These are phyloP conservation scores for Candida suzukii DNA, from an alignment of 805 yeast genomes.

Conservation along the genomic window DNA sequence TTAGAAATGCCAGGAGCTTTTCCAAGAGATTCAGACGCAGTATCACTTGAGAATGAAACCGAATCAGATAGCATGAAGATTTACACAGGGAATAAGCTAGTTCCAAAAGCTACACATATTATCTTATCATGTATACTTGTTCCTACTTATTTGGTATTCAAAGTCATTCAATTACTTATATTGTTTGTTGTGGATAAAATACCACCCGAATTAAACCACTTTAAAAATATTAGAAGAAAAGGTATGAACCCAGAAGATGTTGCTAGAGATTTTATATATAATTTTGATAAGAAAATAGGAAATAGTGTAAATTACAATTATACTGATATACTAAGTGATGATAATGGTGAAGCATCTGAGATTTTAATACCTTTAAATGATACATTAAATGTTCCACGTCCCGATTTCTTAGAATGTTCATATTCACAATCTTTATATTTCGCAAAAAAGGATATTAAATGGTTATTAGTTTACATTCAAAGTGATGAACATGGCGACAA, in stretches of 20 bases:
- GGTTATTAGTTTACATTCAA: conserved; percentile 67
- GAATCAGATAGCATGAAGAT: too few species aligned
- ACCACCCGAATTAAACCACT: background rate
- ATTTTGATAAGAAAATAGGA: conserved; percentile 26
- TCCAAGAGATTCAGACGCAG: background rate
- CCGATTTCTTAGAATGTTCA: conserved; percentile 59
- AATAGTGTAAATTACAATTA: conserved; percentile 5
- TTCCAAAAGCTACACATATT: too few species aligned
- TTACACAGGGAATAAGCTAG: too few species aligned
- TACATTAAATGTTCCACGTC: conserved; percentile 17
- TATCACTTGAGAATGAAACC: too few species aligned
- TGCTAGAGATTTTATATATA: conserved; percentile 24
- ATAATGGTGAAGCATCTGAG: background rate
- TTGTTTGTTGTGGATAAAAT: background rate
- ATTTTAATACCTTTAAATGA: background rate
- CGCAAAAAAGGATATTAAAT: conserved; percentile 64
- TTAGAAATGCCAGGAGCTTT: background rate
- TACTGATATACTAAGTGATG: background rate
- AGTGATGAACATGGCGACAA: conserved; percentile 66
- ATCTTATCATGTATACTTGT: background rate
- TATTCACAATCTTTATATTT: conserved; percentile 72
- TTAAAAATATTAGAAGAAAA: background rate
- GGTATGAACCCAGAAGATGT: conserved; percentile 24
- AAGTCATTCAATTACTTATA: background rate
- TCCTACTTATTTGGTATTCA: background rate